Base-by-base conservation (phyloP, 257 asterid genomes). In the Echium plantagineum region DNA sequence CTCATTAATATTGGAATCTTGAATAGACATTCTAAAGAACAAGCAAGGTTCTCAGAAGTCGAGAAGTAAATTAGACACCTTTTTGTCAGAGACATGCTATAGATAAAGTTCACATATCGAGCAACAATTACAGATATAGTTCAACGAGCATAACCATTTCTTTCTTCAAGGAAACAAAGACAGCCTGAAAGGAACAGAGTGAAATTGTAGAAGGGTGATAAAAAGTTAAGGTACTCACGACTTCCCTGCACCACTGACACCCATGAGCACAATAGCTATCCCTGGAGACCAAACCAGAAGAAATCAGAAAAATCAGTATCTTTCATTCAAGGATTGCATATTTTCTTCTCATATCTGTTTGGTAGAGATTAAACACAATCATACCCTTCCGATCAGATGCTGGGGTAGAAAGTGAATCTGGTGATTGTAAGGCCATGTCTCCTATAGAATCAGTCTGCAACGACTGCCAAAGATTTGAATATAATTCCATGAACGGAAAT, bases 181-280 rank as follows among this genome's bases (percentile, higher is more conserved):
- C 24, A 12, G 31, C 17, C 53, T 46, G 31, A 31, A 63, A 22
- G 58, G n/a, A 42, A 16, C 57, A 21, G 21, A 21, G 10, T 42
- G 49, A 4, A 42, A 42, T 42, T 42, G 17, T 10, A 42, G 49
- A 42, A 17, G 12, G 49, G 49, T 42, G 17, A 42, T 10, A 42
- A 42, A 47, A 21, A 57, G 51, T 47, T 55, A 53, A 17, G 55
- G 59, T 19, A 71, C 96, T 83, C 69, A 87, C 93, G 97, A 77
- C 80, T 89, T 89, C 51, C 97, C 95, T 46, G 93, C 78, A 63
- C 95, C 97, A 51, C 95, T 82, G 35, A 84, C 95, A 55, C 97
- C 97, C 93, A 89, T 84, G 26, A 86, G 55, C 64, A 89, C 97
- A 66, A 86, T 59, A 64, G 83, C 86, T 24, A 59, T 65, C 63